Conservation (phyloP, 2,329 filamentous ascomycete species). For the Lachnellula hyalina region DNA sequence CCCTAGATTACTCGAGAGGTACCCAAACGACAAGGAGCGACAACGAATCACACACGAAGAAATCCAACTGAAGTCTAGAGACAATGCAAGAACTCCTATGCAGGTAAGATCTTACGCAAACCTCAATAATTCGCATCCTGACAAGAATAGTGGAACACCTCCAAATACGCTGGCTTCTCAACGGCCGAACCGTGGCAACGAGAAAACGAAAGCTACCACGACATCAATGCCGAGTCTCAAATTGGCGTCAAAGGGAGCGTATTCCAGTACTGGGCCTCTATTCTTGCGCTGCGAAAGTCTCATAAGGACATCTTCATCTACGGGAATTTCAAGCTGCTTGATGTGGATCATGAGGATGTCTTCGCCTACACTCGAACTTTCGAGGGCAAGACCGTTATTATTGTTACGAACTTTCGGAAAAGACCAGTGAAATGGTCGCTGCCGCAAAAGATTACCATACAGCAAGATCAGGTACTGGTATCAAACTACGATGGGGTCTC, state of each 20-base stretch:
- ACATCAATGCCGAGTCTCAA: slow-evolving; percentile 59
- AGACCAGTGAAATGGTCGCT: slow-evolving; percentile 14
- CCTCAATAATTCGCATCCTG: not conserved
- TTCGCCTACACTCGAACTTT: slow-evolving; percentile 45
- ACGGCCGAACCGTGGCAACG: slow-evolving; percentile 61
- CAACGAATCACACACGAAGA: slow-evolving; percentile 38
- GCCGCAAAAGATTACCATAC: slow-evolving; percentile 5
- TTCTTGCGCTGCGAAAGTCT: slow-evolving; percentile 55
- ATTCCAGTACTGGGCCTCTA: slow-evolving; percentile 55
- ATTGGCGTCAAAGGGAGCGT: slow-evolving; percentile 43
- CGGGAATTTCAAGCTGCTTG: slow-evolving; percentile 53
- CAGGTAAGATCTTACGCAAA: slow-evolving; percentile 28
- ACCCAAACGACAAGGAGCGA: slow-evolving; percentile 35
- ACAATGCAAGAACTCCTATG: slow-evolving; percentile 67
- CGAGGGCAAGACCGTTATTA: slow-evolving; percentile 13
- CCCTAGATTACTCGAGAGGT: slow-evolving; percentile 30
- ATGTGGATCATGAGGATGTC: slow-evolving; percentile 45
- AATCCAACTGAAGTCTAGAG: slow-evolving; percentile 56
- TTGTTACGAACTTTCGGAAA: slow-evolving; percentile 21
- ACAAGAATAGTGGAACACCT: slow-evolving; percentile 51
- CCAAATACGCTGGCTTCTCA: slow-evolving; percentile 60
- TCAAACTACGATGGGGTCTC: slow-evolving; percentile 13
- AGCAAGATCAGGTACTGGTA: slow-evolving; percentile 8
- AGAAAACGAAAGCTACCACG: slow-evolving; percentile 55
- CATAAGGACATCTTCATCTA: slow-evolving; percentile 62